Evolutionary conservation across 805 yeast genomes (phyloP), one percentile per base, ranked within the genome.

Genomic region (Cyberlindnera xishuangbannaensis): DNA sequence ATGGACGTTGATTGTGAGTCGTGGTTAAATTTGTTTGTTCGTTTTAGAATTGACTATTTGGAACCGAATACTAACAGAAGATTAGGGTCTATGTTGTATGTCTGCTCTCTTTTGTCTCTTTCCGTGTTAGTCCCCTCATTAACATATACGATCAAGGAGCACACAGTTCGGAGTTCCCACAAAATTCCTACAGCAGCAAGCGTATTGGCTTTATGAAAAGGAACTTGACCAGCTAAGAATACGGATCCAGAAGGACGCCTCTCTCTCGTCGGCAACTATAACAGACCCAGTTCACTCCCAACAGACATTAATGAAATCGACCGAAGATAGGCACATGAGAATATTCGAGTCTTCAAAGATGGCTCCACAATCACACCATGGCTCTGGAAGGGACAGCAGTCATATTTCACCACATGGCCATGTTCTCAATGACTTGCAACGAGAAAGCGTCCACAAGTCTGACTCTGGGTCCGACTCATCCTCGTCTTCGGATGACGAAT

Each of bases 131-230:
- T 19, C 22, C 22, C 22, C 11, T 11, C 22, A 11, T 8, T 19
- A 19, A 19, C 22, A 8, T 19, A 11, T 8, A 19, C 11, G 22
- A 8, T 11, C 13, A 17, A 33, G 28, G 30, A 33, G 40, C 32
- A 7, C 40, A 21, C 30, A 44, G 24, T 51, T 51, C 13, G 38
- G 40, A 5, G 55, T 47, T 4, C 51, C 53, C 14, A 37, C 42
- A 4, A 39, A 42, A 7, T 52, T 52, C 15, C 37, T 52, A 2
- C 57, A 52, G 31, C 55, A 50, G 23, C 55, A 50, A 21, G 50
- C 54, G 6, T 52, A 40, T 21, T 51, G 57, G 55, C 36, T 52
- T 10, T 52, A 52, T 22, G 57, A 52, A 24, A 43, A 38, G 20
- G 55, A 52, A 30, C 30, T 52, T 17, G 53, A 52, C 18, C 51